Evolutionary conservation across 208 protist species (phyloP), one percentile per base, ranked within the genome.

Genomic region (Spongospora subterranea): DNA sequence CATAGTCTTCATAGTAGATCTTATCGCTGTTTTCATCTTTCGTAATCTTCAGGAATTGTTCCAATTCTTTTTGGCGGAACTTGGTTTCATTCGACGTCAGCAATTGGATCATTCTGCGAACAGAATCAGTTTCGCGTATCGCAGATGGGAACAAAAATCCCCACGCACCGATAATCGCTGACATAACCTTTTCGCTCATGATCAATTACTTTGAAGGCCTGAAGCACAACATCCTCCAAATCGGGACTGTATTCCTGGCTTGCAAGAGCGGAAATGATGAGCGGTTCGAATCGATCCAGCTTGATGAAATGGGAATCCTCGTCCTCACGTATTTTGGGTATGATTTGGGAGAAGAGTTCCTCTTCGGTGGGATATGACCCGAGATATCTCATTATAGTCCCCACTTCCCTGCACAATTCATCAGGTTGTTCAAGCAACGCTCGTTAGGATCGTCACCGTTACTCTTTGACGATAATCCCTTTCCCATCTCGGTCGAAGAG

Each of bases 1-100:
- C 71, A 43, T 82, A 82, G n/a, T 82, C 71, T 43, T 82, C 71
- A n/a, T 82, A 82, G n/a, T 82, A 82, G 71, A 82, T 82, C 71
- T 82, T 82, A 43, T 82, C 71, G 6, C 11, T 39, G 11, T 6
- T 82, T 6, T 82, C 71, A 35, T 82, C 71, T 43, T 82, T 82
- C 17, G 71, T 20, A n/a, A 82, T 43, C n/a, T 82, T 82, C 71
- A 82, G 71, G 71, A 82, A 82, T 43, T 82, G 71, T n/a, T 82
- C 71, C 17, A 82, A 35, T n/a, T 82, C 71, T 43, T 82, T 82
- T n/a, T 82, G 71, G 6, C 71, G 71, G 40, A 82, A 82, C 40
- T 82, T 82, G 71, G 6, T 40, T 43, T 82, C 71, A 43, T 82
- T 82, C 71, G 71, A 82, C 71, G 71, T 45, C 35, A 82, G n/a